These are phyloP conservation scores for Alternaria sp. DNA, from an alignment of 2,329 filamentous ascomycete species.

Conservation along the genomic window DNA sequence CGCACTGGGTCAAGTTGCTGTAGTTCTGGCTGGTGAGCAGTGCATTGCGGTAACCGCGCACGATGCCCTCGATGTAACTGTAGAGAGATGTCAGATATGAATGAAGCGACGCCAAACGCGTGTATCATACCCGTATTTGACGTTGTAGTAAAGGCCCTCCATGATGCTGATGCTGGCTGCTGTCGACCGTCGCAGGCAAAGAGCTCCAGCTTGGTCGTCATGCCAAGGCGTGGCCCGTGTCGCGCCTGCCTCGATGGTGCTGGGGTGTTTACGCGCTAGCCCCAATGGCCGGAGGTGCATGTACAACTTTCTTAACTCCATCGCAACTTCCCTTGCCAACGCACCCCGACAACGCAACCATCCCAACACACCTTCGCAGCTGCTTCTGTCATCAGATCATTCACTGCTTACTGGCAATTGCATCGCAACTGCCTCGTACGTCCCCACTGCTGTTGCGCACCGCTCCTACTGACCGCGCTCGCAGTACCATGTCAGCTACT, in stretches of 20 bases:
- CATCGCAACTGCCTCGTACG: constrained; percentile 17
- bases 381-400: constrained; percentile 7
- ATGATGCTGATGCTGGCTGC: constrained; percentile 57
- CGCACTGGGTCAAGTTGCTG: constrained; percentile 94
- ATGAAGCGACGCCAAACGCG: background rate
- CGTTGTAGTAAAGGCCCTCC: constrained; percentile 95
- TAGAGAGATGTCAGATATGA: constrained; percentile 19
- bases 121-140: constrained; percentile 78
- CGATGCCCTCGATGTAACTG: constrained; percentile 96
- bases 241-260: constrained; percentile 15
- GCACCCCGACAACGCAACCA: background rate
- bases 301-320: constrained; percentile 27
- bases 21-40: constrained; percentile 91
- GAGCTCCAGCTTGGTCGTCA: constrained; percentile 29
- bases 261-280: constrained; percentile 17
- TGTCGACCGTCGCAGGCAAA: constrained; percentile 17
- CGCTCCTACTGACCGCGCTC: constrained; percentile 18
- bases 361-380: constrained; percentile 3
- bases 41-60: constrained; percentile 93
- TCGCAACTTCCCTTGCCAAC: constrained; percentile 14
- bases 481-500: constrained; percentile 23
- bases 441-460: constrained; percentile 10
- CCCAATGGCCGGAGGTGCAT: constrained; percentile 11
- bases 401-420: constrained; percentile 4
- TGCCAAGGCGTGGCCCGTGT: constrained; percentile 24